A percentile compares a stretch with the other conserved stretches of the same genome.
Conservation (phyloP, 139 green algal genomes). For the Closterium sp. region DNA sequence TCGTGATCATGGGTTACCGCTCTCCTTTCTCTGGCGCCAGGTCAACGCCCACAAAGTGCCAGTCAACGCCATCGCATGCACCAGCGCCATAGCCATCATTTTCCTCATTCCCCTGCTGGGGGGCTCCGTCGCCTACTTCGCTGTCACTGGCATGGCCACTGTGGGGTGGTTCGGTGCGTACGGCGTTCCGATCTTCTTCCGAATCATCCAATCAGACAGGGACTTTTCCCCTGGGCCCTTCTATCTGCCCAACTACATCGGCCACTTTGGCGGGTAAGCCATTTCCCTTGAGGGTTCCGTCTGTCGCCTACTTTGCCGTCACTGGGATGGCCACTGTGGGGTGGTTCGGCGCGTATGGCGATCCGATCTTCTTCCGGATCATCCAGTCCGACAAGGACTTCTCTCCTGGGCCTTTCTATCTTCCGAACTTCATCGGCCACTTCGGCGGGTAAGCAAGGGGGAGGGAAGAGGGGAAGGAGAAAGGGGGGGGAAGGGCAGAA, state of each 20-base stretch:
- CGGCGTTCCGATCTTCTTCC: not conserved
- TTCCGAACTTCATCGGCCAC: conserved; percentile 7
- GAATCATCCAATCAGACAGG: not conserved
- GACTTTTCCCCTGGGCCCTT: not conserved
- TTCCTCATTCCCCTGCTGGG: conserved; percentile 11
- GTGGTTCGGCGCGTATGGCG: conserved; percentile 22
- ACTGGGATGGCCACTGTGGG: conserved; percentile 3
- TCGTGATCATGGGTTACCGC: no score
- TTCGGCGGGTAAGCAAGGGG: not conserved
- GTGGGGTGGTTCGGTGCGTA: not conserved
- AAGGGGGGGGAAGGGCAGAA: not conserved
- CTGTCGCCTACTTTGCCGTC: not conserved
- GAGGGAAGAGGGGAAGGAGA: not conserved
- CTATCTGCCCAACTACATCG: not conserved
- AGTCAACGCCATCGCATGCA: not conserved
- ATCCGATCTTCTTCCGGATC: conserved; percentile 37
- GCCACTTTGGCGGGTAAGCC: not conserved
- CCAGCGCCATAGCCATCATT: not conserved
- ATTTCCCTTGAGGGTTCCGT: not conserved
- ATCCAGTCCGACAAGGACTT: not conserved
- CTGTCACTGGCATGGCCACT: not conserved
- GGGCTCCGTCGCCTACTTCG: conserved; percentile 4
- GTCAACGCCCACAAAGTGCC: no score
- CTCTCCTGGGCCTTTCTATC: conserved; percentile 1
- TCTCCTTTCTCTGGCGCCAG: no score